phyloP scores from a whole-genome alignment of 2,329 filamentous ascomycete species.

The Pestalotiopsis sp. region DNA sequence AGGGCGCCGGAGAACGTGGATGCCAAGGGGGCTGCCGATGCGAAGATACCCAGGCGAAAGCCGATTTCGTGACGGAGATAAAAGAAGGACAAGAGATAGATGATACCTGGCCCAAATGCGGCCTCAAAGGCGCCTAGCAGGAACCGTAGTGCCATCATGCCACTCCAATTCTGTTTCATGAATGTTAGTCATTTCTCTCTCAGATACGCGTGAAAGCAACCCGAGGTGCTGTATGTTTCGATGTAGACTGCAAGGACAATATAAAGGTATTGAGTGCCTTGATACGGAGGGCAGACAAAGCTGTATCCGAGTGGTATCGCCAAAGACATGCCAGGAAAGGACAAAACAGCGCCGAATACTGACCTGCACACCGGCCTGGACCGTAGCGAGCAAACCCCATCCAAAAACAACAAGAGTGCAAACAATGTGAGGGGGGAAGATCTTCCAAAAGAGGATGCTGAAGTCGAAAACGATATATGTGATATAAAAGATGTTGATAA shows the following conservation, averaged over 20 bases:
- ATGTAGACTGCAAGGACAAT: too few relatives aligned
- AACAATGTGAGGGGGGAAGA: slow-evolving; percentile 45
- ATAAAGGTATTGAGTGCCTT: too few relatives aligned
- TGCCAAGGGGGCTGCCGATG: slow-evolving; percentile 37
- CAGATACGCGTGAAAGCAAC: too few relatives aligned
- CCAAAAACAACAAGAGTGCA: slow-evolving; percentile 49
- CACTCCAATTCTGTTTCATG: slow-evolving; percentile 33
- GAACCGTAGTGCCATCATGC: slow-evolving; percentile 45
- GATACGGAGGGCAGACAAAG: too few relatives aligned
- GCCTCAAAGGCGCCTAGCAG: slow-evolving; percentile 49
- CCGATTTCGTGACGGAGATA: slow-evolving; percentile 51
- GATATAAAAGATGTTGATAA: slow-evolving; percentile 26
- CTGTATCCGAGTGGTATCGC: too few relatives aligned
- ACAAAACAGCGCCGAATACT: too few relatives aligned
- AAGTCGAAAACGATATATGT: slow-evolving; percentile 45
- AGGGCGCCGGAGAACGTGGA: slow-evolving; percentile 22
- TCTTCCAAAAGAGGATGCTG: slow-evolving; percentile 41
- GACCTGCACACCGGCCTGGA: slow-evolving; percentile 37
- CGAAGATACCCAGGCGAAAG: slow-evolving; percentile 43
- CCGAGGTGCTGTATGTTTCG: too few relatives aligned
- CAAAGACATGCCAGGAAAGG: too few relatives aligned
- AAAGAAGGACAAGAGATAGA: slow-evolving; percentile 50
- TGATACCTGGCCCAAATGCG: slow-evolving; percentile 28
- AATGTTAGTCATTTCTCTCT: too few relatives aligned
- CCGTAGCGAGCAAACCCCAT: slow-evolving; percentile 51